Evolutionary conservation across 257 asterid species (phyloP), one percentile per base, ranked within the genome.

Genomic region (Primulina eburnea): DNA sequence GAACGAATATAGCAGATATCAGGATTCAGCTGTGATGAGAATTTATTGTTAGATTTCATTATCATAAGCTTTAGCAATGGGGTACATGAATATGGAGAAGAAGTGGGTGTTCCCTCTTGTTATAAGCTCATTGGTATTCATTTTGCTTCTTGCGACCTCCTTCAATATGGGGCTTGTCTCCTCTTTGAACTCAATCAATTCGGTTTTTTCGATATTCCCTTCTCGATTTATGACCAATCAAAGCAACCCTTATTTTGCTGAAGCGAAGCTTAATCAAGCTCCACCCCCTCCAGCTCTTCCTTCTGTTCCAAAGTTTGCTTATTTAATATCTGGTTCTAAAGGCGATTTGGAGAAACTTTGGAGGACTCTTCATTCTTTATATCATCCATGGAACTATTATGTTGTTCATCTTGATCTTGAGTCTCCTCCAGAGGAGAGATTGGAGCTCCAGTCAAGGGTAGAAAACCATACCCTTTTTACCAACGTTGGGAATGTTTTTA

Each of bases 371-470:
- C 89, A 68, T 40, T 77, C 99, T 0, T 5, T 93, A 33, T 93
- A 93, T 71, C 99, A 93, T 77, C 99, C 99, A 0, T 40, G 92
- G 78, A 93, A 93, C 75, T 91, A 91, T 79, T 93, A 93, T 60
- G 82, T 89, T 40, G 87, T 93, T 62, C 99, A 93, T 86, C 77
- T 93, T 76, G 99, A 93, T 81, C 83, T 88, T 18, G 96, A 93
- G 83, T 82, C 96, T 6, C 90, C 99, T 1, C 57, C 73, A 28
- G 87, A 78, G 76, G 99, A 91, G 88, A 86, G 99, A 79, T 58
- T 75, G 68, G 92, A 87, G 73, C 90, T 93, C 20, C 77, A 75
- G 21, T 73, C 83, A 8, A 76, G 96, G 67, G 81, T 93, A 47
- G 81, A 77, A 65, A 83, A 84, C 18, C 81, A 90, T 57, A 75